phyloP scores from a whole-genome alignment of 208 protist species.

The Acanthamoeba lenticulata region DNA sequence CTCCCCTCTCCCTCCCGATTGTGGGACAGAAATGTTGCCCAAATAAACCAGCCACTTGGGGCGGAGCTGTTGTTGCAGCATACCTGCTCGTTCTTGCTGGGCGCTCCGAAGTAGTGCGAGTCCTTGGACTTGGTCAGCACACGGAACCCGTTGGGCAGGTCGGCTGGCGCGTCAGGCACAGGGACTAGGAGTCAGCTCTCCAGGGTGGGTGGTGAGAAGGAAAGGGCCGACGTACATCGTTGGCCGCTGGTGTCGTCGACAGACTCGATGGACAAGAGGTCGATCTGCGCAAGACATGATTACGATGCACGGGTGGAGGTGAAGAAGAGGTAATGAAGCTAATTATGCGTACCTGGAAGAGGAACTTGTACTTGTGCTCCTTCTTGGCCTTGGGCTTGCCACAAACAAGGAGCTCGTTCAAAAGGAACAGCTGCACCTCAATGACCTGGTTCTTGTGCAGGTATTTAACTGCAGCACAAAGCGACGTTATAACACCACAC shows the following conservation, averaged over 20 bases:
- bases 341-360: slow-evolving; percentile 24
- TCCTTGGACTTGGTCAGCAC: slow-evolving; percentile 44
- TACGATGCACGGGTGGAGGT: neutral
- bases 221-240: neutral
- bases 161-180: neutral
- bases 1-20: no score
- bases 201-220: neutral
- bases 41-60: no score
- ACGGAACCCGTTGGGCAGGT: neutral
- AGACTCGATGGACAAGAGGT: neutral
- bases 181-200: neutral
- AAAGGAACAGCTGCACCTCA: neutral
- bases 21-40: no score
- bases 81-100: slow-evolving; percentile 3
- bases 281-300: neutral
- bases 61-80: no score
- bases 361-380: slow-evolving; percentile 57
- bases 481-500: no score
- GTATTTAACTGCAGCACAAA: slow-evolving; percentile 10
- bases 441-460: slow-evolving; percentile 18
- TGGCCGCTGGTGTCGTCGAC: neutral
- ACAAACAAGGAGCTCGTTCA: slow-evolving; percentile 15
- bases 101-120: neutral
- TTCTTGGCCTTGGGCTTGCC: slow-evolving; percentile 8
- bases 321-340: neutral